A percentile compares a stretch with the other conserved stretches of the same genome.
Conservation (phyloP, 495 filamentous ascomycete genomes). For the Tuber magnatum region DNA sequence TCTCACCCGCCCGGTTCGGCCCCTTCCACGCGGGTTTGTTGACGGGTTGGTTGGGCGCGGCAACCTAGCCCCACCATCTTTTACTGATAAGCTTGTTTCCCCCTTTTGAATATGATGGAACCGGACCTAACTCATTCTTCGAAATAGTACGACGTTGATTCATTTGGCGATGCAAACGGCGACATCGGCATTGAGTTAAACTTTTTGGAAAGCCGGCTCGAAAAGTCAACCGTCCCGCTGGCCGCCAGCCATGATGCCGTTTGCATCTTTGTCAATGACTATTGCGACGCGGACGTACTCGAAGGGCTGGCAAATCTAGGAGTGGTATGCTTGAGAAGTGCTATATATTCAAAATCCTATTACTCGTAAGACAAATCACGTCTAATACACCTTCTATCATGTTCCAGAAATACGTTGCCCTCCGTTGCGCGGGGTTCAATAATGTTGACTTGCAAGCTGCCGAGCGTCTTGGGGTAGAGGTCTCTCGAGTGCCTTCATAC, state of each 20-base stretch:
- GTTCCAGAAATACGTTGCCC: conserved; percentile 40
- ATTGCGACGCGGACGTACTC: conserved; percentile 49
- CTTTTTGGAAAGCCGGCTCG: conserved; percentile 35
- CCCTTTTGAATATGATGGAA: background rate
- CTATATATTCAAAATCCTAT: background rate
- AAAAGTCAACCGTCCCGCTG: conserved; percentile 49
- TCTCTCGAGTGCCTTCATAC: conserved; percentile 62
- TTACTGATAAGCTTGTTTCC: conserved; percentile 25
- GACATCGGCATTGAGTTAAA: conserved; percentile 23
- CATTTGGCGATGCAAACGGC: conserved; percentile 27
- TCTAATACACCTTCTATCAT: background rate
- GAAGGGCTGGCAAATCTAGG: conserved; percentile 46
- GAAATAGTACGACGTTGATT: conserved; percentile 37
- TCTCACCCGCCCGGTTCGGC: background rate
- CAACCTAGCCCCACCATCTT: background rate
- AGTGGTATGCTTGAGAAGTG: conserved; percentile 36
- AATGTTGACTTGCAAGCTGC: conserved; percentile 57
- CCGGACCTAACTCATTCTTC: conserved; percentile 8
- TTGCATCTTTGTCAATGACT: conserved; percentile 68
- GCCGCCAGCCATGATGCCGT: conserved; percentile 52
- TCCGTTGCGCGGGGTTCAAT: conserved; percentile 67
- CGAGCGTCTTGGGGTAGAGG: conserved; percentile 53
- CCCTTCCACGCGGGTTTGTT: background rate
- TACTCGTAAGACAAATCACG: background rate
- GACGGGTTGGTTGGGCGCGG: background rate